Evolutionary conservation across 805 yeast genomes (phyloP).

Genomic region (Nakazawaea peltata): DNA sequence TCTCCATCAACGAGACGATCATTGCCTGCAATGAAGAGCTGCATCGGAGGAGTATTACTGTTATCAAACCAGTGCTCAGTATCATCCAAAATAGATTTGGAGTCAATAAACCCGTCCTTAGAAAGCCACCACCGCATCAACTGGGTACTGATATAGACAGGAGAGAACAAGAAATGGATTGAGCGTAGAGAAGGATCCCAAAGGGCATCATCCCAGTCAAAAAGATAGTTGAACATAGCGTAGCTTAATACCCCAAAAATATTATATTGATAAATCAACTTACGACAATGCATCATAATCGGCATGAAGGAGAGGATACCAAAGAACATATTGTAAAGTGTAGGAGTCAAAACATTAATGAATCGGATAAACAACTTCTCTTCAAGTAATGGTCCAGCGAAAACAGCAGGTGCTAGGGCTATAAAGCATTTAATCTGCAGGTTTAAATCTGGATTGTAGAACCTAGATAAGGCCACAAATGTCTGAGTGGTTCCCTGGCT

Average conservation of each 20-base stretch:
- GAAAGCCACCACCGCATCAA: conserved; percentile 93
- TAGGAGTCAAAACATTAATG: conserved; percentile 43
- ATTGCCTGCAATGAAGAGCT: conserved; percentile 60
- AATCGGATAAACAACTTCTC: conserved; percentile 53
- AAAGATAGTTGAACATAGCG: conserved; percentile 76
- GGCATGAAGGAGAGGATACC: conserved; percentile 80
- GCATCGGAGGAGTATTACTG: conserved; percentile 44
- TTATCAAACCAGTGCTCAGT: conserved; percentile 45
- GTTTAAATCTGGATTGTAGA: conserved; percentile 33
- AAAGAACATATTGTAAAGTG: conserved; percentile 43
- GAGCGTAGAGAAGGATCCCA: conserved; percentile 67
- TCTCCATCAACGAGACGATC: conserved; percentile 78
- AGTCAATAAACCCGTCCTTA: conserved; percentile 37
- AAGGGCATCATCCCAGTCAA: conserved; percentile 76
- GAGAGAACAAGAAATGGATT: conserved; percentile 78
- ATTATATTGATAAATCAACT: conserved; percentile 36
- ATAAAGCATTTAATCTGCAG: conserved; percentile 58
- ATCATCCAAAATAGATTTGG: conserved; percentile 45
- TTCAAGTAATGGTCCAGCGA: conserved; percentile 71
- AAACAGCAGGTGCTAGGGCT: conserved; percentile 87
- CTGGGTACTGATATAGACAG: conserved; percentile 71
- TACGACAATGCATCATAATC: conserved; percentile 54
- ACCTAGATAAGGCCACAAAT: conserved; percentile 55
- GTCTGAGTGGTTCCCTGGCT: conserved; percentile 93
- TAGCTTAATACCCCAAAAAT: conserved; percentile 62